Evolutionary conservation across 2,329 filamentous ascomycete species (phyloP), one percentile per base, ranked within the genome.

Genomic region (Lasiodiplodia hormozganensis): DNA sequence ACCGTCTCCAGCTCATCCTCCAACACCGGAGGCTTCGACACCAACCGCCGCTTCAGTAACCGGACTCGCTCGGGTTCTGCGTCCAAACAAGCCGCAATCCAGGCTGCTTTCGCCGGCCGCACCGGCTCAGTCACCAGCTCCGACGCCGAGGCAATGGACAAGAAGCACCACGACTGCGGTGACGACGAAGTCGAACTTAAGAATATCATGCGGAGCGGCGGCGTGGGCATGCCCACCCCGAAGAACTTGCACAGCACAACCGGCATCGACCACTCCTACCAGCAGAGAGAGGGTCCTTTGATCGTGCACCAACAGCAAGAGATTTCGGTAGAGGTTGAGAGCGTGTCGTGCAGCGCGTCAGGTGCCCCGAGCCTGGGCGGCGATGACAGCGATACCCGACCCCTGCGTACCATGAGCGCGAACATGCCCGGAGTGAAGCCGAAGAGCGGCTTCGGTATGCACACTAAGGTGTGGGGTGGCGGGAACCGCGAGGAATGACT

Each of bases 1-100:
- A 62, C 58, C 6, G 58, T 77, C 77, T 62, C 11, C 5, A 40
- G 58, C 10, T 62, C 58, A 11, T n/a, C 16, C 31, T 18, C 58
- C 25, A 62, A 49, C 25, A 49, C 12, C 10, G 16, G 14, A 21
- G 25, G 18, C 16, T 28, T 49, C 25, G 58, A 49, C 16, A 49
- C 31, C 40, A 62, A 58, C 21, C 56, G 58, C 3, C 16, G 21
- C 18, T 34, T 21, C 58, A 21, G 16, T 16, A 10, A 21, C 58
- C 40, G 40, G 4, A 2, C 18, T 16, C 34, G n/a, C 14, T n/a
- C 34, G 8, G 36, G 2, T 4, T 4, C 36, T 2, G 23, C 11
- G 10, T 7, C 23, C 36, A 60, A 60, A 25, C 36, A 47, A 23
- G 53, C 53, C 10, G 11, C 23, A 4, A 40, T 60, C 21, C 47